phyloP scores from a whole-genome alignment of 768 basidiomycete species.

The Lentinula raphanica region DNA sequence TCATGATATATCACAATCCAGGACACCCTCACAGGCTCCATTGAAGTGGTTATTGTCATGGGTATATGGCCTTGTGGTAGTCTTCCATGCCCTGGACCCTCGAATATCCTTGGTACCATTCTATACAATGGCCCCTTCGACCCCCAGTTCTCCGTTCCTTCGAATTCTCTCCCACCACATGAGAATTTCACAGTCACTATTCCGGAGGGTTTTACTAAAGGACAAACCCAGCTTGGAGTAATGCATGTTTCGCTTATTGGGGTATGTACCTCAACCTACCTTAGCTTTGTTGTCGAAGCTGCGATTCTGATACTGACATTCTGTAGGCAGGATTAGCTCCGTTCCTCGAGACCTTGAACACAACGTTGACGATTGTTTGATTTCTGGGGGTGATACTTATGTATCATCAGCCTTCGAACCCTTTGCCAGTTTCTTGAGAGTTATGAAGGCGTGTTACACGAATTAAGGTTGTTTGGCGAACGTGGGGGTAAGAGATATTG shows the following conservation, averaged over 20 bases:
- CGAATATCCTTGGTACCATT: slow-evolving; percentile 32
- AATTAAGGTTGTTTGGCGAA: too few relatives aligned
- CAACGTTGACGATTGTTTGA: not conserved
- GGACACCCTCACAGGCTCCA: slow-evolving; percentile 32
- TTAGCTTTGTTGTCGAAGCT: too few relatives aligned
- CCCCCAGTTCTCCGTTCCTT: slow-evolving; percentile 22
- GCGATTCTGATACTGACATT: too few relatives aligned
- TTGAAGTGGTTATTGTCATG: slow-evolving; percentile 43
- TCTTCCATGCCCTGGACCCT: slow-evolving; percentile 17
- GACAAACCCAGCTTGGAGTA: not conserved
- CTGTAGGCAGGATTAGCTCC: slow-evolving; percentile 3
- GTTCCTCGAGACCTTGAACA: slow-evolving; percentile 2
- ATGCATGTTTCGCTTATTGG: slow-evolving; percentile 2
- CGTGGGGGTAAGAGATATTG: too few relatives aligned
- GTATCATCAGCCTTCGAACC: not conserved
- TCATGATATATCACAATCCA: slow-evolving; percentile 8
- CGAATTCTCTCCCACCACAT: slow-evolving; percentile 4
- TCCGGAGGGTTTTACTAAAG: not conserved
- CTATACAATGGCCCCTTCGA: slow-evolving; percentile 42
- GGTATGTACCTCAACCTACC: too few relatives aligned
- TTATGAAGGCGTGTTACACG: too few relatives aligned
- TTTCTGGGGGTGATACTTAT: not conserved
- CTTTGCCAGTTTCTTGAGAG: too few relatives aligned
- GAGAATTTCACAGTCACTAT: slow-evolving; percentile 3
- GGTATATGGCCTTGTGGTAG: slow-evolving; percentile 34